Conservation (phyloP, 192 early-diverging fungal species). For the Allomyces macrogynus region DNA sequence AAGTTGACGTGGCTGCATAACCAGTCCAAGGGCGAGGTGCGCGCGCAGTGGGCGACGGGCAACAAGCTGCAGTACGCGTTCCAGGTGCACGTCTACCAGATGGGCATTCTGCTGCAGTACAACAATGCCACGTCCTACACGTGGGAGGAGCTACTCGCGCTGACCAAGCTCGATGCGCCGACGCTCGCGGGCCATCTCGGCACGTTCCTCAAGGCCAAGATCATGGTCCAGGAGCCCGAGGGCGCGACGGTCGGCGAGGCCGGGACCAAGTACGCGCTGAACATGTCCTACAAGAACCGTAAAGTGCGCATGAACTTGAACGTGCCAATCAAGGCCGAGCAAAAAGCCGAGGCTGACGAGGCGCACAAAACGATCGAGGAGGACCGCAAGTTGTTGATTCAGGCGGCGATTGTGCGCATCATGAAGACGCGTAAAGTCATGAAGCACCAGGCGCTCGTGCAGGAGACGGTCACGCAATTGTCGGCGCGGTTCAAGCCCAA, state of each 20-base stretch:
- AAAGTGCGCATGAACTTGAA: conserved; percentile 79
- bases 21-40: conserved; percentile 74
- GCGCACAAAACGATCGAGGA: conserved; percentile 82
- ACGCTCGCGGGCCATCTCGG: conserved; percentile 44
- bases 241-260: conserved; percentile 4
- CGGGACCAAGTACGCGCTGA: conserved; percentile 43
- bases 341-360: conserved; percentile 74
- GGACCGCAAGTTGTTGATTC: conserved; percentile 80
- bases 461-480: conserved; percentile 75
- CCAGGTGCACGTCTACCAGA: conserved; percentile 68
- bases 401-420: conserved; percentile 97
- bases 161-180: conserved; percentile 51
- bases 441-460: conserved; percentile 62
- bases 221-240: conserved; percentile 21
- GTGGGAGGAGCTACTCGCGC: conserved; percentile 48
- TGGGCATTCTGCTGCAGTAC: conserved; percentile 82
- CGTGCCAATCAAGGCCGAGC: conserved; percentile 60
- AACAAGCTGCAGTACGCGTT: conserved; percentile 37
- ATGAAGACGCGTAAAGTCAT: conserved; percentile 95
- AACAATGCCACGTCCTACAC: conserved; percentile 58
- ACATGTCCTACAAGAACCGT: conserved; percentile 66
- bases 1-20: conserved; percentile 93
- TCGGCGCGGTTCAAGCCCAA: conserved; percentile 73
- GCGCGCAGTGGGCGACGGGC: conserved; percentile 63
- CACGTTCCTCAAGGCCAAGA: conserved; percentile 64